Evolutionary conservation across 257 asterid genomes (phyloP).

Genomic region (Craterostigma plantagineum): DNA sequence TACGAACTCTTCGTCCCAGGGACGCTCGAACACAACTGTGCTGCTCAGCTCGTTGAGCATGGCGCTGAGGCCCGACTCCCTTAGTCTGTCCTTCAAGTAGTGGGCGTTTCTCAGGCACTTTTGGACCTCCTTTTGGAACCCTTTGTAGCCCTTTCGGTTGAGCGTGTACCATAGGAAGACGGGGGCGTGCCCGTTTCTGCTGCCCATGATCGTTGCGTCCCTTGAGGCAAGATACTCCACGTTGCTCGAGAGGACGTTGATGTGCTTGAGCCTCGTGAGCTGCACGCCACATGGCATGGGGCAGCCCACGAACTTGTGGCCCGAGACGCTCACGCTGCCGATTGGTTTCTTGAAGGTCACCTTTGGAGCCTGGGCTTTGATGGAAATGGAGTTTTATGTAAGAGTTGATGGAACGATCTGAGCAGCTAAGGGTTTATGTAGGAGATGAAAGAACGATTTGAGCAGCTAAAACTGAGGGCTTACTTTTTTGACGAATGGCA

Average conservation of each 20-base stretch:
- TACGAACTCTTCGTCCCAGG: constrained; percentile 73
- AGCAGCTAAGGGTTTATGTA: too few species aligned
- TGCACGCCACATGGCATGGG: constrained; percentile 99
- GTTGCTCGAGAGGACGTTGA: constrained; percentile 61
- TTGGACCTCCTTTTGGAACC: constrained; percentile 92
- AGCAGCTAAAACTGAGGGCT: constrained; percentile 9
- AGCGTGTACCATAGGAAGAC: constrained; percentile 90
- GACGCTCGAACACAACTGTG: constrained; percentile 89
- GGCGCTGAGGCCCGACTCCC: constrained; percentile 55
- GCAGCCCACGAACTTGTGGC: constrained; percentile 94
- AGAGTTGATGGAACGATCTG: too few species aligned
- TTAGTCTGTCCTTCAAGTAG: constrained; percentile 66
- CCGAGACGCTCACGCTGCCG: constrained; percentile 92
- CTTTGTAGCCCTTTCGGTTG: constrained; percentile 83
- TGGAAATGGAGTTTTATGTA: too few species aligned
- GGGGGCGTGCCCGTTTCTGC: constrained; percentile 96
- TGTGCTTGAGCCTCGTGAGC: constrained; percentile 55
- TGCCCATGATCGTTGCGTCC: constrained; percentile 98
- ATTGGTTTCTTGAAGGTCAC: constrained; percentile 86
- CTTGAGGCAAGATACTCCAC: constrained; percentile 93
- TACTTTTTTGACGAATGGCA: constrained; percentile 94
- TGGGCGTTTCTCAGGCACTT: constrained; percentile 88
- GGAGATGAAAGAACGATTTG: too few species aligned
- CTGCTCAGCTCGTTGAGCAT: constrained; percentile 96
- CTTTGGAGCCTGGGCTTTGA: constrained; percentile 62